phyloP scores from a whole-genome alignment of 108 stramenopile species.

The Cafeteria roenbergensis region DNA sequence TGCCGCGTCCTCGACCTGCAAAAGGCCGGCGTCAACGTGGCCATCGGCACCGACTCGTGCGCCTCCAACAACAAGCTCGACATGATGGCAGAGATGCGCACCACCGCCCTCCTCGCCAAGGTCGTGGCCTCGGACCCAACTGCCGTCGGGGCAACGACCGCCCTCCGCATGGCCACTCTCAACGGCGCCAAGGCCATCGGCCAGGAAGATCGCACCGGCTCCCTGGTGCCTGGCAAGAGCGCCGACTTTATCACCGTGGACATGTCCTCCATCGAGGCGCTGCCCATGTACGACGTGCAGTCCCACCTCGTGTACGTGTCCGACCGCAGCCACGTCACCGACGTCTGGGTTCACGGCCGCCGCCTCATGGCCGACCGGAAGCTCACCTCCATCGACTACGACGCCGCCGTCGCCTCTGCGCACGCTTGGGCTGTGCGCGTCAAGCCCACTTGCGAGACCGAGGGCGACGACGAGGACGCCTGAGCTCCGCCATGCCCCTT shows the following conservation, averaged over 20 bases:
- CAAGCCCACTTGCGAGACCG: too few relatives aligned
- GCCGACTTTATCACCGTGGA: conserved; percentile 20
- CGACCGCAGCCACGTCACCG: conserved; percentile 8
- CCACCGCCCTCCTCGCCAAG: conserved; percentile 17
- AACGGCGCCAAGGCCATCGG: conserved; percentile 24
- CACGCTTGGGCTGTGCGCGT: too few relatives aligned
- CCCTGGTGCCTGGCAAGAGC: conserved; percentile 16
- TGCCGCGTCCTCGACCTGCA: conserved; percentile 10
- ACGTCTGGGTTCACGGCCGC: conserved; percentile 11
- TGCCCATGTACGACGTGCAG: conserved; percentile 13
- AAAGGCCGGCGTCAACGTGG: conserved; percentile 18
- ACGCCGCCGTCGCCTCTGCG: background rate
- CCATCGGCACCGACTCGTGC: conserved; percentile 17
- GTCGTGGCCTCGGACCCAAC: conserved; percentile 11
- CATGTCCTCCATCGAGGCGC: conserved; percentile 2
- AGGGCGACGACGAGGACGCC: too few relatives aligned
- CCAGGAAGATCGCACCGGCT: conserved; percentile 8
- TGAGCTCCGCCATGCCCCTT: too few relatives aligned
- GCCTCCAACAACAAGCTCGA: conserved; percentile 22
- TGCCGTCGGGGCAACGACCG: background rate
- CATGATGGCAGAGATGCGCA: conserved; percentile 17
- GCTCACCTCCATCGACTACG: conserved; percentile 9
- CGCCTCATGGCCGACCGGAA: conserved; percentile 5
- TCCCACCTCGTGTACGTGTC: conserved; percentile 16
- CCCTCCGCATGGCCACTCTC: conserved; percentile 21